Conservation (phyloP, 164 flowering plant species). For the Litsea cubeba region DNA sequence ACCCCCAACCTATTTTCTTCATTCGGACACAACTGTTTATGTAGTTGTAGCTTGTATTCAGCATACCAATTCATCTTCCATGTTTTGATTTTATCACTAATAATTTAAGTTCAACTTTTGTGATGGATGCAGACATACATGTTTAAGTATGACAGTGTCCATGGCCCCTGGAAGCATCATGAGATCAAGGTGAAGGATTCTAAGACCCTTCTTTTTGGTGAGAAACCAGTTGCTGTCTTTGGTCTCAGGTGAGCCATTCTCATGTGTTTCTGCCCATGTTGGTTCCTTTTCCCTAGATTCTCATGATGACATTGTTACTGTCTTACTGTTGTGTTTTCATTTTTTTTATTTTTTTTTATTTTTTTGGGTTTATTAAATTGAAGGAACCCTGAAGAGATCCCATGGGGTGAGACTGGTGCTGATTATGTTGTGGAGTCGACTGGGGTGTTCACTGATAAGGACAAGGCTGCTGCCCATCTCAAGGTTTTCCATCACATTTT, state of each 20-base stretch:
- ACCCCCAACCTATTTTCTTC: not conserved
- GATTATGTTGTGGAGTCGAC: slow-evolving; percentile 49
- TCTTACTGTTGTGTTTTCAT: not conserved
- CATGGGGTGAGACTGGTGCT: slow-evolving; percentile 58
- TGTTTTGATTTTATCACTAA: not conserved
- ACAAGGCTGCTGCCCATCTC: slow-evolving; percentile 72
- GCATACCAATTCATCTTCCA: no score
- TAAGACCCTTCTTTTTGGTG: slow-evolving; percentile 83
- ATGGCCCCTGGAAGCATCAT: slow-evolving; percentile 78
- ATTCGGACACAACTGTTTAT: not conserved
- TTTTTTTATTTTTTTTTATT: not conserved
- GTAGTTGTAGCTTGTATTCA: not conserved
- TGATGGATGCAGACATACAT: slow-evolving; percentile 57
- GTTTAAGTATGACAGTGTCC: slow-evolving; percentile 88
- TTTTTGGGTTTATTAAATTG: not conserved
- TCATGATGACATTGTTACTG: not conserved
- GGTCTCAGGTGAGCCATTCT: slow-evolving; percentile 47
- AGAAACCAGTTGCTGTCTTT: slow-evolving; percentile 66
- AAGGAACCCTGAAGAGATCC: slow-evolving; percentile 46
- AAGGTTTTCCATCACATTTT: slow-evolving; percentile 32
- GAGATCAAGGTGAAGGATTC: slow-evolving; percentile 66
- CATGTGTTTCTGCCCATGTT: not conserved
- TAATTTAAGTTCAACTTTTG: no score
- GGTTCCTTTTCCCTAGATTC: not conserved
- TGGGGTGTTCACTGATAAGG: slow-evolving; percentile 69